Conservation (phyloP, 2,329 filamentous ascomycete species). For the Escovopsis weberi region DNA sequence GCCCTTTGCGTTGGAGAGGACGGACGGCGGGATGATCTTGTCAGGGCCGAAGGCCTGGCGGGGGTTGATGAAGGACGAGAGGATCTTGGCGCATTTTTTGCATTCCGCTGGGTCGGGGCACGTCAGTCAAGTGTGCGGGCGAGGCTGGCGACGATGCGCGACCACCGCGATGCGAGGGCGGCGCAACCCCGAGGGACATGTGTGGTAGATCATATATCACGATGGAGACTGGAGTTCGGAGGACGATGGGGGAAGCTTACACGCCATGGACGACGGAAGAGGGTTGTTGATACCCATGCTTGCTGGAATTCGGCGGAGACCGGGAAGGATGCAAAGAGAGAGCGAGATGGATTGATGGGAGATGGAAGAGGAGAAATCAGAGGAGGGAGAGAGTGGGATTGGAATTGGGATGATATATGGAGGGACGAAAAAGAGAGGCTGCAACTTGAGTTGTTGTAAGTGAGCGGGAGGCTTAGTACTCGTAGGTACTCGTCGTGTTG, state of each 20-base stretch:
- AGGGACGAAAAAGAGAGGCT: too few species aligned
- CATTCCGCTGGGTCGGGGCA: conserved; percentile 63
- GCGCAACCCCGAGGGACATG: background rate
- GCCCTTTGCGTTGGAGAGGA: conserved; percentile 85
- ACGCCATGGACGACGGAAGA: conserved; percentile 51
- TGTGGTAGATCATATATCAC: background rate
- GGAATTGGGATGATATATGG: background rate
- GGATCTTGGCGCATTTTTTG: conserved; percentile 91
- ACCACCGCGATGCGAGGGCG: background rate
- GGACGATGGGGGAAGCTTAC: conserved; percentile 31
- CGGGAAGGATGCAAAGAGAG: too few species aligned
- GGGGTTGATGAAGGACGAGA: conserved; percentile 88
- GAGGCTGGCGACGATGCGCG: conserved; percentile 2
- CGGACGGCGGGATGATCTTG: conserved; percentile 85
- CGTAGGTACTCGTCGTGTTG: too few species aligned
- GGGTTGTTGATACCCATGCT: conserved; percentile 49
- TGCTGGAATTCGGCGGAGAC: background rate
- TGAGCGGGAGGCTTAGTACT: too few species aligned
- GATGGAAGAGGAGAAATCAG: background rate
- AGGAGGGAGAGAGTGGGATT: background rate
- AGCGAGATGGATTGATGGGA: background rate
- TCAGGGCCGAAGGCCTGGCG: conserved; percentile 88
- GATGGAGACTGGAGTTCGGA: background rate
- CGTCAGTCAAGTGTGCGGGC: conserved; percentile 4
- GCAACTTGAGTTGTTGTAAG: too few species aligned